Base-by-base conservation (phyloP, 768 basidiomycete species). In the Russula earlei region DNA sequence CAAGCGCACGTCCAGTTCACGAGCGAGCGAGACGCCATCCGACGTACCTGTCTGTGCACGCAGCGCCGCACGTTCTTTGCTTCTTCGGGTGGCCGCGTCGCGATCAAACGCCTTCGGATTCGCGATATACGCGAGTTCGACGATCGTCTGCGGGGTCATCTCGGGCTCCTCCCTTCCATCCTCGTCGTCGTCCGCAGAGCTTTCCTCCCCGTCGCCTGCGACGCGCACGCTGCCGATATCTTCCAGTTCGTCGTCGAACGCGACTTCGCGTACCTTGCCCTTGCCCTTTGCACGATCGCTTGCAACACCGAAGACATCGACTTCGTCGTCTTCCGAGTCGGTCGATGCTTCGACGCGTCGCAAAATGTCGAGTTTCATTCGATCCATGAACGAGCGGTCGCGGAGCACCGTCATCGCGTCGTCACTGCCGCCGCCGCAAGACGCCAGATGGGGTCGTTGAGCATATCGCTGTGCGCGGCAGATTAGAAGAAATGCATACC, bases 351-450 rank as follows among this genome's bases (percentile, higher is more conserved):
- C 85, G 0, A 81, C 84, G 4, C 86, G 77, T 25, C 88, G 79
- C 14, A 93, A 74, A 62, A 93, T 93, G 52, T 87, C 84, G 1
- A 81, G 80, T 64, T 94, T 92, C 80, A 93, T 85, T 61, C 84
- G 71, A 40, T 83, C 83, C n/a, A 80, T 74, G 64, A 79, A 78
- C 1, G 74, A 68, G 5, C 75, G 76, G 63, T 92, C 87, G 14
- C 75, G 74, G 8, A 82, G 66, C 14, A 80, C 63, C 17, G 66
- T 64, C n/a, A 64, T 61, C 14, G 71, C 72, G 27, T 81, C 76
- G 33, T 76, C 74, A 22, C 82, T 81, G 41, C 36, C 49, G 25
- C n/a, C 9, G 11, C 36, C 27, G 44, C 29, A 33, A 33, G 11
- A 33, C 27, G 20, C 11, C 34, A 46, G 11, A 54, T 25, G 42